A percentile compares a stretch with the other conserved stretches of the same genome.
Evolutionary conservation across 257 asterid genomes (phyloP).

Genomic region (Sherardia arvensis): DNA sequence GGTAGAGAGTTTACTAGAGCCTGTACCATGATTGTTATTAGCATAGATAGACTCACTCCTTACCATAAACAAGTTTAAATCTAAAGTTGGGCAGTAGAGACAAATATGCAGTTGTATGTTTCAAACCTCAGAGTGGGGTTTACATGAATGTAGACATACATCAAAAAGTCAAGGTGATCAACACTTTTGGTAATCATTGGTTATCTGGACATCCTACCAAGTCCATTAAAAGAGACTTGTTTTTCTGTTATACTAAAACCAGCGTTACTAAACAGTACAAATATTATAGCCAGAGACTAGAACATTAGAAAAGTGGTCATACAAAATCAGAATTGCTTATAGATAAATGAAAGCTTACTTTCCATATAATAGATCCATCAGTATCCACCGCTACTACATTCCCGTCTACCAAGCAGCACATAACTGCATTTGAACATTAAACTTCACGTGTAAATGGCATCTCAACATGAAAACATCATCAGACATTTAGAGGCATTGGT

Average conservation of each 20-base stretch:
- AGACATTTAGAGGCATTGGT: background rate
- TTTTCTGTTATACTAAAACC: no score
- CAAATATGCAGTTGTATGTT: background rate
- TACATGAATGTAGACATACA: background rate
- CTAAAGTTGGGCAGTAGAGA: background rate
- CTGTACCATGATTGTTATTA: background rate
- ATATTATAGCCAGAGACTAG: background rate
- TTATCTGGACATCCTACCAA: background rate
- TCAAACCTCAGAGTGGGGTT: background rate
- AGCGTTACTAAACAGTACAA: background rate
- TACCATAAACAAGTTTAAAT: background rate
- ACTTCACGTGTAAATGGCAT: background rate
- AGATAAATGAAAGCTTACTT: slow-evolving; percentile 35
- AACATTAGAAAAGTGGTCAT: background rate
- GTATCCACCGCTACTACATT: slow-evolving; percentile 40
- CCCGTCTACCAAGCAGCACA: slow-evolving; percentile 90
- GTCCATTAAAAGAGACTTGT: no score
- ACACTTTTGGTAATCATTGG: background rate
- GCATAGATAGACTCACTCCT: background rate
- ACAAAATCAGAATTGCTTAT: slow-evolving; percentile 5
- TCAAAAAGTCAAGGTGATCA: background rate
- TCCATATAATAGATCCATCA: slow-evolving; percentile 69
- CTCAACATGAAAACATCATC: background rate
- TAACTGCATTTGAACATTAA: slow-evolving; percentile 37
- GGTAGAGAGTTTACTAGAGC: background rate